These are phyloP conservation scores for Dimargaris xerosporica DNA, from an alignment of 192 early-diverging fungal species.

Conservation along the genomic window DNA sequence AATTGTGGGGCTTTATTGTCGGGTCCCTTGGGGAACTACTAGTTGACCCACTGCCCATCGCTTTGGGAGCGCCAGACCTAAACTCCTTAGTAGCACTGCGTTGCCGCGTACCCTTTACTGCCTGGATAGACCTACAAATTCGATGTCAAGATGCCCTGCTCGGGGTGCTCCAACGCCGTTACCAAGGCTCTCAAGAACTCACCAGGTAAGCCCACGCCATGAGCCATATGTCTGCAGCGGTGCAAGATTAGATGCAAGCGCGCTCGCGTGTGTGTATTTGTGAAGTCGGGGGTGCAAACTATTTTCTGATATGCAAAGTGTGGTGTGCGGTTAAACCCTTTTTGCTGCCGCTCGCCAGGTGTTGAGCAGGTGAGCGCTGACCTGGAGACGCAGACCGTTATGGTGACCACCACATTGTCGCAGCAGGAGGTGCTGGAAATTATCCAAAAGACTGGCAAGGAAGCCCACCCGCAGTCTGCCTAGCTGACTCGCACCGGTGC, in stretches of 20 bases:
- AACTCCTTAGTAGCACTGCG: no score
- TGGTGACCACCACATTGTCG: not conserved
- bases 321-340: not conserved
- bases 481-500: no score
- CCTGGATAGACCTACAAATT: not conserved
- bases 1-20: no score
- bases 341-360: not conserved
- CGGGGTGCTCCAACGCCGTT: not conserved
- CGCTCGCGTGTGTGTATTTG: no score
- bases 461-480: conserved; percentile 1
- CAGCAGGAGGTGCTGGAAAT: not conserved
- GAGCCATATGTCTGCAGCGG: no score
- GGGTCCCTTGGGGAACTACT: no score
- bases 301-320: not conserved
- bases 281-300: not conserved
- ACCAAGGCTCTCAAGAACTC: not conserved
- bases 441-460: conserved; percentile 4
- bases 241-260: no score
- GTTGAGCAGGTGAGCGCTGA: not conserved
- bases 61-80: no score
- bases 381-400: not conserved
- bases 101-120: not conserved
- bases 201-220: not conserved
- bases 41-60: no score
- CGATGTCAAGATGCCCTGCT: not conserved